Conservation (phyloP, 108 stramenopile genomes). For the Epithemia pelagica region DNA sequence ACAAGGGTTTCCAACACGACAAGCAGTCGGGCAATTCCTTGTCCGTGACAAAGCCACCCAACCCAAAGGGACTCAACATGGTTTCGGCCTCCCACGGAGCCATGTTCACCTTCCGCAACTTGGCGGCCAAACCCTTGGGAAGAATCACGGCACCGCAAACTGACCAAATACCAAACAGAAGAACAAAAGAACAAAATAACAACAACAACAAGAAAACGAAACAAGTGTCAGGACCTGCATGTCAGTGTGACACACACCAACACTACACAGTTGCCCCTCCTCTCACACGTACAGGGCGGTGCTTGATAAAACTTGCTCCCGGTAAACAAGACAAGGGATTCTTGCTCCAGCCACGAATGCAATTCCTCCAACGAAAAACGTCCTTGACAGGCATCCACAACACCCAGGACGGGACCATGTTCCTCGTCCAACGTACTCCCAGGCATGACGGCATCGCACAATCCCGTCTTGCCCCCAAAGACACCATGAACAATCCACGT, state of each 20-base stretch:
- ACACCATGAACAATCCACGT: constrained; percentile 47
- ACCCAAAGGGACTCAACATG: constrained; percentile 40
- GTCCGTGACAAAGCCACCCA: constrained; percentile 59
- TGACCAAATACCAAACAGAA: not conserved
- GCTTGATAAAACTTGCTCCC: constrained; percentile 74
- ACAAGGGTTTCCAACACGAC: constrained; percentile 41
- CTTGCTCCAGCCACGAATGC: constrained; percentile 54
- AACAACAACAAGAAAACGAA: not conserved
- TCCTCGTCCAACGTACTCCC: constrained; percentile 14
- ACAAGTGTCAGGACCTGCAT: not conserved
- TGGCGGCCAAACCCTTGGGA: constrained; percentile 43
- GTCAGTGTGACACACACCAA: too few relatives aligned
- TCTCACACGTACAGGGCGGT: constrained; percentile 32
- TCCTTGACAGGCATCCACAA: constrained; percentile 71
- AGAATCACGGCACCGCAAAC: constrained; percentile 53
- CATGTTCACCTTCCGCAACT: constrained; percentile 25
- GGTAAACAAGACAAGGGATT: constrained; percentile 59
- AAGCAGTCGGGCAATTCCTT: constrained; percentile 55
- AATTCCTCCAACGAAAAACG: constrained; percentile 54
- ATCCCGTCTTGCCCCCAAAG: constrained; percentile 70
- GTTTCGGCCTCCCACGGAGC: constrained; percentile 32
- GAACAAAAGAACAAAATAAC: not conserved
- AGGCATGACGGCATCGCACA: constrained; percentile 52
- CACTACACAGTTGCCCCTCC: not conserved
- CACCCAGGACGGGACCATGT: constrained; percentile 35